Evolutionary conservation across 257 asterid species (phyloP), one percentile per base, ranked within the genome.

Genomic region (Buddleja alternifolia): DNA sequence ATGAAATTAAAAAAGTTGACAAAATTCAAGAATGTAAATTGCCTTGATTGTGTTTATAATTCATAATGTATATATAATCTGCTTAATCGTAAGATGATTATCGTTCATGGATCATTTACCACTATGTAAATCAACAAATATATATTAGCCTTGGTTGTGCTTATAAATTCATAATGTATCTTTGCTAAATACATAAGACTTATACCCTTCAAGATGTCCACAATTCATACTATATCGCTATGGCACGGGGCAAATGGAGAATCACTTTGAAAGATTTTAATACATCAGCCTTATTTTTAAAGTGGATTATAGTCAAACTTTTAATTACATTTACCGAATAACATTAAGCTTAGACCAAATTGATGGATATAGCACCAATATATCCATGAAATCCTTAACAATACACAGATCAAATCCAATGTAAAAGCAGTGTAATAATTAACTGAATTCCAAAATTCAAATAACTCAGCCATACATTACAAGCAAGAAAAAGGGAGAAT

Each of bases 391-490:
- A n/a, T n/a, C n/a, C n/a, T n/a, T n/a, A n/a, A n/a, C n/a, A 29
- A 29, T 29, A 29, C 3, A 29, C 34, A 29, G 34, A 29, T 5
- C 34, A 29, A 29, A 29, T 29, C 34, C 34, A 29, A 29, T 29
- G 34, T 29, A 29, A 29, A n/a, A 29, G 34, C 34, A 29, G 34
- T 29, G 34, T 29, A 29, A 29, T 29, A 11, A 23, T 0, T 1
- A 57, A 57, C 47, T 14, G 6, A 15, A 59, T 4, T 25, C 46
- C 36, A 63, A 67, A 16, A 63, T 42, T 10, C 65, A 51, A 56
- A 66, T 64, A 29, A 29, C 34, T 1, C 34, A 29, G 34, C 59
- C 55, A 69, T 64, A 54, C 56, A 23, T 10, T 14, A 59, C 40
- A 66, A 60, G 21, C 53, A 23, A 10, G 17, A 63, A 47, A 50